These are phyloP conservation scores for Amniculicola lignicola DNA, from an alignment of 495 filamentous ascomycete species.

Conservation along the genomic window DNA sequence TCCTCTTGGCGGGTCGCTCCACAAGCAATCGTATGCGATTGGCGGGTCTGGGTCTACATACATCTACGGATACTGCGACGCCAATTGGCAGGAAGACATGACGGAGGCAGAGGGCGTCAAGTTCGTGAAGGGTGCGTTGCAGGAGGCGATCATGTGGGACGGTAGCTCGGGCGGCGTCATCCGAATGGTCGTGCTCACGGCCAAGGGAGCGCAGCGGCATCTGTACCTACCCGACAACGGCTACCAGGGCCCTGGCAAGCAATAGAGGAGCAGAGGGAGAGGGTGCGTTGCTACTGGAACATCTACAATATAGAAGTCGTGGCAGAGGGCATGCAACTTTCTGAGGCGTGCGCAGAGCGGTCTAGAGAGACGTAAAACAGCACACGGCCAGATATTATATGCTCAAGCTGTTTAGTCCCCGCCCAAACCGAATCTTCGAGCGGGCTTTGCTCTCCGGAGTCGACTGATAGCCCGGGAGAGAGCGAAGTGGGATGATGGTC, in stretches of 20 bases:
- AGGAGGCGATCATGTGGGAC: constrained; percentile 98
- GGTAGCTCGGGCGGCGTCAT: constrained; percentile 98
- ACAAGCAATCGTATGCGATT: constrained; percentile 95
- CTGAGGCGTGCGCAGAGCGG: no score
- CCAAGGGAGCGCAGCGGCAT: constrained; percentile 80
- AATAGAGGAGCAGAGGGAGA: constrained; percentile 17
- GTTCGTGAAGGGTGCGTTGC: constrained; percentile 85
- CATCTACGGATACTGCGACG: constrained; percentile 98
- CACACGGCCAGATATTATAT: no score
- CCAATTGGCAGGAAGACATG: constrained; percentile 95
- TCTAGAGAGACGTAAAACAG: no score
- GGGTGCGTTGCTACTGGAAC: no score
- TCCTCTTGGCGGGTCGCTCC: constrained; percentile 90
- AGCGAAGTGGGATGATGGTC: no score
- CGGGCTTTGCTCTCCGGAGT: no score
- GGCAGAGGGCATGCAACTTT: no score
- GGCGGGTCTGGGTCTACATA: constrained; percentile 97
- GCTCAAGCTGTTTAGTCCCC: no score
- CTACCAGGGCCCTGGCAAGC: constrained; percentile 63
- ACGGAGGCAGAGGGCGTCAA: constrained; percentile 85
- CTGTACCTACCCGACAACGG: constrained; percentile 85
- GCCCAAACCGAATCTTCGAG: no score
- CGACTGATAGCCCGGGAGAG: no score
- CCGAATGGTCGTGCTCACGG: constrained; percentile 91
- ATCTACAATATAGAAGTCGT: no score